These are phyloP conservation scores for Peniophora sp. DNA, from an alignment of 1,284 basidiomycete genomes.

Conservation along the genomic window DNA sequence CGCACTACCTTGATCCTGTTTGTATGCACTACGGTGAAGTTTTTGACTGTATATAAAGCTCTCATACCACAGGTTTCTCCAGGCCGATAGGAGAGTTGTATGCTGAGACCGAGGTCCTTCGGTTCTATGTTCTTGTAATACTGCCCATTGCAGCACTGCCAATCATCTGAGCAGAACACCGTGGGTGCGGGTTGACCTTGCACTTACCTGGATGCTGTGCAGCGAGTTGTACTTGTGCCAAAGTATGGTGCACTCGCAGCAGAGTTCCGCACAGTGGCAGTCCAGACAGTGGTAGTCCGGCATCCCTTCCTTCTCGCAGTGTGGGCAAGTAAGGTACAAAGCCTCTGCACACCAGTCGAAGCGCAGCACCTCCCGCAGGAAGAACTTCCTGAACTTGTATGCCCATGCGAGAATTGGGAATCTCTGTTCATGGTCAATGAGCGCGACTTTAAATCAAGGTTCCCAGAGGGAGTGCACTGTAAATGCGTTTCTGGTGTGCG, in stretches of 20 bases:
- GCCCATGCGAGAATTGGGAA: no score
- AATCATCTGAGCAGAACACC: no score
- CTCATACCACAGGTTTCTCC: neutral
- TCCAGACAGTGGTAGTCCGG: neutral
- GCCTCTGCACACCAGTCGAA: neutral
- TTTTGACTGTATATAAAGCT: neutral
- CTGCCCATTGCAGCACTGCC: neutral
- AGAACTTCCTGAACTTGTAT: no score
- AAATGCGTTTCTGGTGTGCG: no score
- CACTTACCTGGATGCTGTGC: neutral
- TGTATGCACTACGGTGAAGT: neutral
- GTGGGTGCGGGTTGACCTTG: neutral
- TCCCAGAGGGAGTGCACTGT: no score
- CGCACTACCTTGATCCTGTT: neutral
- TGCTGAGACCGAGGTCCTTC: neutral
- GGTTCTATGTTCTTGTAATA: neutral
- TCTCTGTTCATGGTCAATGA: no score
- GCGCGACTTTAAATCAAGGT: no score
- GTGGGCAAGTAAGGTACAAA: neutral
- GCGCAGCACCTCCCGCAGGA: no score
- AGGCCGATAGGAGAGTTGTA: neutral
- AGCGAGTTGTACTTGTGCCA: neutral
- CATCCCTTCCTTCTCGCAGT: neutral
- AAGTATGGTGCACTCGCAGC: neutral
- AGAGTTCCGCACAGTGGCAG: neutral